Evolutionary conservation across 768 basidiomycete genomes (phyloP).

Genomic region (Lentinula detonsa): DNA sequence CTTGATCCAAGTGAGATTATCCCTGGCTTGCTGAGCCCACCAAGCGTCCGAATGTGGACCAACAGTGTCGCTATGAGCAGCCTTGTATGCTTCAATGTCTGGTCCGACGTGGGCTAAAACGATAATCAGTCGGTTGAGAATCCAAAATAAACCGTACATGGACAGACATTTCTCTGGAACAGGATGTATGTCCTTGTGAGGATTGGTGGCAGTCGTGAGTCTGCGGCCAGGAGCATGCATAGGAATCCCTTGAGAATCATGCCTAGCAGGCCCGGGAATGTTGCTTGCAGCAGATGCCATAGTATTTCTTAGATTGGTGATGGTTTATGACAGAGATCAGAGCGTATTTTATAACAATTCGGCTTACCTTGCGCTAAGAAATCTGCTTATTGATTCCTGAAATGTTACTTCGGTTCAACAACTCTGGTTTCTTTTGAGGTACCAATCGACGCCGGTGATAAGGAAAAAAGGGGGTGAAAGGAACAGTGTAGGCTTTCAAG

Average conservation of each 20-base stretch:
- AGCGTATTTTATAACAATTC: background rate
- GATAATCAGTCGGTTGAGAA: slow-evolving; percentile 38
- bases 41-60: slow-evolving; percentile 76
- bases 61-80: slow-evolving; percentile 62
- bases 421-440: background rate
- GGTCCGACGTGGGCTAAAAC: slow-evolving; percentile 69
- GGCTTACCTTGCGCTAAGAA: background rate
- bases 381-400: background rate
- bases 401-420: background rate
- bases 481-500: background rate
- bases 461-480: background rate
- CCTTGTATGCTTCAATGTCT: slow-evolving; percentile 65
- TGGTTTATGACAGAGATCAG: background rate
- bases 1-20: background rate
- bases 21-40: slow-evolving; percentile 49
- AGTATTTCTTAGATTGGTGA: background rate
- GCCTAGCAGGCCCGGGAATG: background rate
- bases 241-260: slow-evolving; percentile 5
- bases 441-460: background rate
- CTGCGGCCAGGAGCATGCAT: slow-evolving; percentile 1
- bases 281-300: background rate
- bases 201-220: background rate
- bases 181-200: slow-evolving; percentile 1
- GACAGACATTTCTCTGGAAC: slow-evolving; percentile 10
- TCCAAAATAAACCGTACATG: slow-evolving; percentile 18